Percentiles rank a stretch among this genome's conserved stretches.
These are phyloP conservation scores for Elsinoe batatas DNA, from an alignment of 2,329 filamentous ascomycete genomes.

Conservation along the genomic window DNA sequence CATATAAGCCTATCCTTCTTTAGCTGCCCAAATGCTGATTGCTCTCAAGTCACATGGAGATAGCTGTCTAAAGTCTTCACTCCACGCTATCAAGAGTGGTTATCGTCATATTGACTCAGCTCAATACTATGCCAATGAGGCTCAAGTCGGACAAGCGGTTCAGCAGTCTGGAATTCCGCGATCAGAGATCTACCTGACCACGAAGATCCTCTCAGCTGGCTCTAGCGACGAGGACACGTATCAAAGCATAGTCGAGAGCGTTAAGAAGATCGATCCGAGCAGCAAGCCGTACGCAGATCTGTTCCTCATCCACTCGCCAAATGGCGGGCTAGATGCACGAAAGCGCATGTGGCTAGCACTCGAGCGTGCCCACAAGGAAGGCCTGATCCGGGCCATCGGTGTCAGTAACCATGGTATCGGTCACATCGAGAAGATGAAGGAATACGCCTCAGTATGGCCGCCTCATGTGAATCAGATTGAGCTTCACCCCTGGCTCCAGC, in stretches of 20 bases:
- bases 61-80: constrained; percentile 48
- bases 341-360: constrained; percentile 57
- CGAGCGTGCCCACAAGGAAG: constrained; percentile 51
- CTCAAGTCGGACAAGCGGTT: constrained; percentile 56
- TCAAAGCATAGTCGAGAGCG: constrained; percentile 49
- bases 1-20: background rate
- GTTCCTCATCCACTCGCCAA: constrained; percentile 59
- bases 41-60: constrained; percentile 35
- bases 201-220: constrained; percentile 53
- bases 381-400: constrained; percentile 55
- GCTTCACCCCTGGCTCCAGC: constrained; percentile 65
- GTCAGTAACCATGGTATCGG: constrained; percentile 62
- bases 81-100: constrained; percentile 47
- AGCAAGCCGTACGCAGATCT: constrained; percentile 58
- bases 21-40: background rate
- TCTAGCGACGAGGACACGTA: constrained; percentile 51
- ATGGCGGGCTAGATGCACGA: constrained; percentile 43
- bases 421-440: constrained; percentile 59
- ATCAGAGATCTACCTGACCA: constrained; percentile 57
- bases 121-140: constrained; percentile 61
- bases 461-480: constrained; percentile 68
- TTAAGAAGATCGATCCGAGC: constrained; percentile 47
- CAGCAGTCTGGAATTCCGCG: constrained; percentile 46
- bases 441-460: constrained; percentile 55
- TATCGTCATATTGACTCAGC: constrained; percentile 60